phyloP scores from a whole-genome alignment of 495 filamentous ascomycete species.

The Xanthoparmelia taractica region DNA sequence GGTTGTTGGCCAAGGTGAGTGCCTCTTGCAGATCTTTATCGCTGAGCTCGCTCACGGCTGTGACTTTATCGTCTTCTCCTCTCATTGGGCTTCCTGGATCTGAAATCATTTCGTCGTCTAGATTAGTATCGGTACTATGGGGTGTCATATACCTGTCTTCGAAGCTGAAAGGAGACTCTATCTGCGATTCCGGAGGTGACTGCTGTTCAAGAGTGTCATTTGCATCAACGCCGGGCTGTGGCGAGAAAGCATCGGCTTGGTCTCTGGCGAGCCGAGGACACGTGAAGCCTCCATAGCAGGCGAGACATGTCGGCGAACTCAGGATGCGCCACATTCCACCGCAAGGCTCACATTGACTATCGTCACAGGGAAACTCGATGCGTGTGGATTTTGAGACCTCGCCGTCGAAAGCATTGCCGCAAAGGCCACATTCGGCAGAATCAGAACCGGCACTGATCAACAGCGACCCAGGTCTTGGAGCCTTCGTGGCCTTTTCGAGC shows the following conservation, averaged over 20 bases:
- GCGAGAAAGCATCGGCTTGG: neutral
- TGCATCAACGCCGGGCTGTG: neutral
- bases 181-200: neutral
- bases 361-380: neutral
- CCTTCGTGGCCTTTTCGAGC: neutral
- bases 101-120: neutral
- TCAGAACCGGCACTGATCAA: neutral
- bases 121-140: neutral
- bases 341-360: neutral
- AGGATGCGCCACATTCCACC: neutral
- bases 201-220: neutral
- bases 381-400: neutral
- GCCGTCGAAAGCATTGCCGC: neutral
- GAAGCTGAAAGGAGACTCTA: neutral
- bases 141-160: neutral
- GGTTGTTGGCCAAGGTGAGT: neutral
- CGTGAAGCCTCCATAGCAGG: neutral
- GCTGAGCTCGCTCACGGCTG: neutral
- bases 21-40: neutral
- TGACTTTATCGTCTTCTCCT: neutral
- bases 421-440: neutral
- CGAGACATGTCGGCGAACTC: neutral
- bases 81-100: neutral
- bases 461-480: neutral
- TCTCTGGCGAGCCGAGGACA: neutral